Conservation (phyloP, 106 monocot genomes). For the Agapanthus africanus region DNA sequence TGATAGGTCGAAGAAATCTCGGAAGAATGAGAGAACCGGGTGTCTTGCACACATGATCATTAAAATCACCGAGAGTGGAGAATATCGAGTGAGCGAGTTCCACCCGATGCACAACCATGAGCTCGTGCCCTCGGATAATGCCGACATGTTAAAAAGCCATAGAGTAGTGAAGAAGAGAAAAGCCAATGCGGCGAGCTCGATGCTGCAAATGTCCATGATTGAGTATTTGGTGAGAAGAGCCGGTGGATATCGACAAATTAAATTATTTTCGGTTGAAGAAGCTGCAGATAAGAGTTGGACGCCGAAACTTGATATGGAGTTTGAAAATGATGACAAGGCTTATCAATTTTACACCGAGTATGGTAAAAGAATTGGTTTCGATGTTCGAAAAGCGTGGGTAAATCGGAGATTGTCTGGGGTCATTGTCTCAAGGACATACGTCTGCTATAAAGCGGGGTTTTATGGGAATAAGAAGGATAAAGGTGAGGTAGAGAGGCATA, state of each 20-base stretch:
- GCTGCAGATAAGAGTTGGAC: slow-evolving; percentile 19
- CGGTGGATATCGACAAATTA: background rate
- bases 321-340: slow-evolving; percentile 43
- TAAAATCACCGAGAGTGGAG: slow-evolving; percentile 4
- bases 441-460: slow-evolving; percentile 24
- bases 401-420: slow-evolving; percentile 23
- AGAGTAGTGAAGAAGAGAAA: background rate
- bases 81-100: slow-evolving; percentile 14
- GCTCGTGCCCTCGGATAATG: background rate
- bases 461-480: slow-evolving; percentile 14
- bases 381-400: slow-evolving; percentile 31
- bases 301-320: slow-evolving; percentile 45
- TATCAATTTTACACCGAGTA: slow-evolving; percentile 39
- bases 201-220: background rate
- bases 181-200: background rate
- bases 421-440: slow-evolving; percentile 28
- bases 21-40: slow-evolving; percentile 14
- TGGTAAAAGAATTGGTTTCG: slow-evolving; percentile 32
- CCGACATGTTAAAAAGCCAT: background rate
- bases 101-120: slow-evolving; percentile 15
- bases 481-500: slow-evolving; percentile 1
- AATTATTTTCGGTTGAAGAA: slow-evolving; percentile 17
- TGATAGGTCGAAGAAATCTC: background rate
- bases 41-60: slow-evolving; percentile 13
- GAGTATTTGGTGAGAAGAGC: slow-evolving; percentile 1